Base-by-base conservation (phyloP, 352 stramenopile genomes). In the Phytophthora europaea region DNA sequence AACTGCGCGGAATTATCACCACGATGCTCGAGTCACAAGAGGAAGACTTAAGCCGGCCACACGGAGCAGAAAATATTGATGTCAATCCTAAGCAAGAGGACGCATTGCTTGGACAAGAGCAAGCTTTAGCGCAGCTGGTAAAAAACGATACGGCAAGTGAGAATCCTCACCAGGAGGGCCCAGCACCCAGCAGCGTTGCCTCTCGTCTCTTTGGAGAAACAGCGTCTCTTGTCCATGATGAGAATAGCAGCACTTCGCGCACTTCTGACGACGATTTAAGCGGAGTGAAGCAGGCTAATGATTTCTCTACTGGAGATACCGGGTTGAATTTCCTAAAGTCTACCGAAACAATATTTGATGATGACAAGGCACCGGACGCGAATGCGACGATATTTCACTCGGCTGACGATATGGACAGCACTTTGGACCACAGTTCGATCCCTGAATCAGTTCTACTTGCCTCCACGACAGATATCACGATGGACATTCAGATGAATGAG, bases 401-500 rank as follows among this genome's bases (percentile, higher is more conserved):
- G 43, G 18, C 23, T 31, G 43, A 18, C 12, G 28, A 48, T 16
- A 9, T n/a, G 7, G 43, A 6, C 26, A 54, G 3, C 48, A 28
- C 18, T 52, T 38, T 61, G 7, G 28, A 50, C n/a, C 2, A 62
- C 6, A 6, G 10, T 38, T 59, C 47, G 6, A 45, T 23, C 18
- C 59, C 34, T 12, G 68, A 79, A 22, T 9, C 59, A 18, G 45
- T 43, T 9, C 28, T 59, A 12, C 58, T 75, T 36, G 34, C 56
- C 12, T 38, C 62, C 6, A 72, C 70, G 10, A 85, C 73, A n/a
- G 82, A 90, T 40, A 84, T 90, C 26, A 88, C 84, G 0, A 70
- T 86, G 59, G 79, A 90, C 50, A 84, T 84, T 67, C 78, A 88
- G 58, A 76, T 72, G 50, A 58, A 74, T 4, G 60, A 76, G 20